A percentile compares a stretch with the other conserved stretches of the same genome.
Conservation (phyloP, 495 filamentous ascomycete species). For the Penicillium goetzii region DNA sequence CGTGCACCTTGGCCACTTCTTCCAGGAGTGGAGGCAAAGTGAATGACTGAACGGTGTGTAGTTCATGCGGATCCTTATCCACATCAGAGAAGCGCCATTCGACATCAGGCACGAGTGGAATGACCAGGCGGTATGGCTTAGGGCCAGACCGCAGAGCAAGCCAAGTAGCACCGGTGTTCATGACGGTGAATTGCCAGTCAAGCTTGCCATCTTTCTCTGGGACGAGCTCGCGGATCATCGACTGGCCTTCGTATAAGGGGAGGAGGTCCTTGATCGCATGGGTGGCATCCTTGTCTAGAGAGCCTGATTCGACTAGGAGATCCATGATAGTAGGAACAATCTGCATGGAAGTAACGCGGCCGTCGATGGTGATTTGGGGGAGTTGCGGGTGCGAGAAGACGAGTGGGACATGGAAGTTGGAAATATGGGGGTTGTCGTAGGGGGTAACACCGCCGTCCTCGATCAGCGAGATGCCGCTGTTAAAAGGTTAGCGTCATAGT, state of each 20-base stretch:
- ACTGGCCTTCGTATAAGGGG: slow-evolving; percentile 51
- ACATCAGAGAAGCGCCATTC: slow-evolving; percentile 44
- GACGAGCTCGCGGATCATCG: slow-evolving; percentile 40
- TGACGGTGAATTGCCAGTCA: slow-evolving; percentile 49
- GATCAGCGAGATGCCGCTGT: slow-evolving; percentile 35
- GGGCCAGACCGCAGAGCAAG: slow-evolving; percentile 35
- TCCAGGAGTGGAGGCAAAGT: slow-evolving; percentile 28
- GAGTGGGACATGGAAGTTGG: slow-evolving; percentile 46
- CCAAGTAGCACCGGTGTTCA: slow-evolving; percentile 47
- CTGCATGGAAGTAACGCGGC: slow-evolving; percentile 39
- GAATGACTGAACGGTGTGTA: slow-evolving; percentile 34
- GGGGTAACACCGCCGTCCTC: slow-evolving; percentile 38
- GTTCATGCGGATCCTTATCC: slow-evolving; percentile 40
- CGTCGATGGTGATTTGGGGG: slow-evolving; percentile 39
- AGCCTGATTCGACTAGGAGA: slow-evolving; percentile 40
- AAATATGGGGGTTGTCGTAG: slow-evolving; percentile 45
- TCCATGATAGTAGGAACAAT: slow-evolving; percentile 51
- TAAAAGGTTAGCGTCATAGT: slow-evolving; percentile 3
- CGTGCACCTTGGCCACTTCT: slow-evolving; percentile 29
- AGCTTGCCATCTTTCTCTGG: slow-evolving; percentile 26
- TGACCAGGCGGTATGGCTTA: slow-evolving; percentile 41
- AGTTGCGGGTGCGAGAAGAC: slow-evolving; percentile 46
- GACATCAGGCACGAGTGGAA: slow-evolving; percentile 43
- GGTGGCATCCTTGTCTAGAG: slow-evolving; percentile 29
- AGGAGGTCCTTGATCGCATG: slow-evolving; percentile 40